Percentiles rank a stretch among this genome's conserved stretches.
phyloP scores from a whole-genome alignment of 768 basidiomycete genomes.

The Boletus eberwhitei region DNA sequence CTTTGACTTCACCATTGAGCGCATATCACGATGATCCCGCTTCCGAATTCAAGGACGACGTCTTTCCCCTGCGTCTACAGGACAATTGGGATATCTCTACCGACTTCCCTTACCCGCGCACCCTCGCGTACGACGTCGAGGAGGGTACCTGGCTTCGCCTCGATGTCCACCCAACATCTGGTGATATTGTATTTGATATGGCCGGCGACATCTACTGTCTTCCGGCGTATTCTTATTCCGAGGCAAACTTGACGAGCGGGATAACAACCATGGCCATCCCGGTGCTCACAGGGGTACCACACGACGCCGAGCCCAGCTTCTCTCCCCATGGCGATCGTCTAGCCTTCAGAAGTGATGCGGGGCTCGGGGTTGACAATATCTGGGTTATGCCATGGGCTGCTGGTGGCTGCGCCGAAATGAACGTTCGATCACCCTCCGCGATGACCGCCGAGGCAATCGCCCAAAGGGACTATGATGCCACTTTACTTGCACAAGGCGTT shows the following conservation, averaged over 20 bases:
- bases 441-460: slow-evolving; percentile 37
- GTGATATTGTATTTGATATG: slow-evolving; percentile 75
- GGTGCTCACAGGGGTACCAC: slow-evolving; percentile 60
- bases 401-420: slow-evolving; percentile 57
- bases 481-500: slow-evolving; percentile 45
- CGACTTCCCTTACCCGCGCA: slow-evolving; percentile 67
- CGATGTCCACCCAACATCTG: slow-evolving; percentile 65
- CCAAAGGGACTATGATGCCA: slow-evolving; percentile 42
- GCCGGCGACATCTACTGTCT: slow-evolving; percentile 73
- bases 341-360: slow-evolving; percentile 73
- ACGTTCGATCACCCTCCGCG: slow-evolving; percentile 39
- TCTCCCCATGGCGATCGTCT: slow-evolving; percentile 61
- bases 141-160: slow-evolving; percentile 77
- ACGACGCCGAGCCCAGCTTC: slow-evolving; percentile 72
- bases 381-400: slow-evolving; percentile 62
- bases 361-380: slow-evolving; percentile 69
- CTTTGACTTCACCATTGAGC: slow-evolving; percentile 4
- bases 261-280: slow-evolving; percentile 48
- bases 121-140: slow-evolving; percentile 61
- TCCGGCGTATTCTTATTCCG: slow-evolving; percentile 39
- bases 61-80: slow-evolving; percentile 59
- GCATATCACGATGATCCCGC: slow-evolving; percentile 33
- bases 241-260: slow-evolving; percentile 24
- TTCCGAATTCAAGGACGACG: slow-evolving; percentile 46
- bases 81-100: slow-evolving; percentile 71